Base-by-base conservation (phyloP, 2,329 filamentous ascomycete genomes). In the Colletotrichum cuscutae region DNA sequence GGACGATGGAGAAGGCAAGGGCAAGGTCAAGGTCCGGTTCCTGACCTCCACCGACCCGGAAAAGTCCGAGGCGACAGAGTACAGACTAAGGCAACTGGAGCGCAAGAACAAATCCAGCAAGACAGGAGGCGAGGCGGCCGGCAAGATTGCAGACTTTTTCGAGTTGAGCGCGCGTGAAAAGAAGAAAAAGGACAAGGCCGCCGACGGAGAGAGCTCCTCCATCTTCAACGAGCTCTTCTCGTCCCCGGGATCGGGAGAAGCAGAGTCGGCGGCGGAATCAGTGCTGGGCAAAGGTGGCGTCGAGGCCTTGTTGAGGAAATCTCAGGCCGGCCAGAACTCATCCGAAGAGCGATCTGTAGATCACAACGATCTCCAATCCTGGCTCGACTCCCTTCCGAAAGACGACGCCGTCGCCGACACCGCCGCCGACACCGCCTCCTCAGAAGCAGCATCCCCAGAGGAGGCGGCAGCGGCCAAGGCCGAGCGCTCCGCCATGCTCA, bases 401-500 rank as follows among this genome's bases (percentile, higher is more conserved):
- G 62, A 42, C 13, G 70, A 72, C 37, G 9, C 37, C 24, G 28
- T 30, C 13, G 28, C 46, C 13, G n/a, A 28, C n/a, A 32, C 46
- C 24, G 28, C 46, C 13, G 28, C 46, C 13, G n/a, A 28, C n/a
- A 32, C 46, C n/a, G 13, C 28, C 12, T 19, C 46, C 12, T 37
- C 57, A 2, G 22, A n/a, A 13, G 4, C 26, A n/a, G 22, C 46
- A 8, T 52, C n/a, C 60, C n/a, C 42, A n/a, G 37, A 13, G 37
- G 37, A 19, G 19, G 42, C 19, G 42, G 42, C 42, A 3, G 19
- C 7, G 42, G 19, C 42, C 42, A 49, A 49, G 60, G 42, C 52
- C 30, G 46, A 71, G 30, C 35, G 67, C 54, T 57, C 74, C 35
- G 73, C 77, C 72, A 85, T 87, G 77, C 84, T 95, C 53, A 84